Evolutionary conservation across 495 filamentous ascomycete species (phyloP), one percentile per base, ranked within the genome.

Genomic region (Wilcoxina mikolae): DNA sequence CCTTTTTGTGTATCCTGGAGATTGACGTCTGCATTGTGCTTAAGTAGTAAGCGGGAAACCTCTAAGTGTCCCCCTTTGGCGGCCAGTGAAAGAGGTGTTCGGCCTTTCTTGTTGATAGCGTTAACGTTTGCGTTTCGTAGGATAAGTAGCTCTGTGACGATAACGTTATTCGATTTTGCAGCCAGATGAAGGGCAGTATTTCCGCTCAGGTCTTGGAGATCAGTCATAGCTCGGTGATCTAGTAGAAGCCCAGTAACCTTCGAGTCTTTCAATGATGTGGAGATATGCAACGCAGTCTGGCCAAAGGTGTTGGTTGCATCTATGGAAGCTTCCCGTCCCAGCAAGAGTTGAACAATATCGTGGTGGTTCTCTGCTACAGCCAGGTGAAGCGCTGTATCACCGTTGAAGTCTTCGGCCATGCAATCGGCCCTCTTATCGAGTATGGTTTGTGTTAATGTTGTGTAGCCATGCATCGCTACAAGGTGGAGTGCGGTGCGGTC

Each of bases 361-460:
- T 44, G 5, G 18, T 44, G 41, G 46, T 23, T 23, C 9, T 42
- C 26, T 42, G 17, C n/a, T n/a, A 33, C 57, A 9, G 58, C 56
- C 7, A 53, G 57, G 24, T 60, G 58, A 23, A 62, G 44, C 0
- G 46, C 28, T 10, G 59, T 61, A 3, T 38, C 50, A 9, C 49
- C 29, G 9, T 45, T 29, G 11, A 12, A 28, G 35, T 60, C 57
- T 38, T 38, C 9, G 31, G 31, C 31, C n/a, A 7, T 12, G 41
- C 20, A 22, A 17, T 44, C 18, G 9, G 41, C 41, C 11, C 20
- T 22, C 41, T 38, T 38, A 7, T 38, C 9, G 7, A 38, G 31
- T 38, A 38, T 7, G 9, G n/a, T 7, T 38, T 38, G 9, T 7
- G n/a, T n/a, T n/a, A 38, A 7, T 7, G 31, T 7, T n/a, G 7